These are phyloP conservation scores for Hypoxylon sp. DNA, from an alignment of 2,329 filamentous ascomycete species.

Conservation along the genomic window DNA sequence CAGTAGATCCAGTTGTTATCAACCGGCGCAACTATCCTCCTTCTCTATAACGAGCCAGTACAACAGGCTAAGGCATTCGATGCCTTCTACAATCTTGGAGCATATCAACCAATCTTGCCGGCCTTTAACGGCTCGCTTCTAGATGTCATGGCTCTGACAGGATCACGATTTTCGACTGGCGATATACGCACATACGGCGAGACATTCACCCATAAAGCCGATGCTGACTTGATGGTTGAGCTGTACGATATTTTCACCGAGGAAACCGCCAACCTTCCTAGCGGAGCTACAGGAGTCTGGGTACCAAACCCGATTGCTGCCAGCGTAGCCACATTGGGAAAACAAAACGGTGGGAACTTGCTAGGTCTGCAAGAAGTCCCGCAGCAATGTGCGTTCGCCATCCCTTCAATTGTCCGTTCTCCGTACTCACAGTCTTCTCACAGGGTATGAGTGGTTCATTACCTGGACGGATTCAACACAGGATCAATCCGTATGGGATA, in stretches of 20 bases:
- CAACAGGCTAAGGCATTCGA: slow-evolving; percentile 36
- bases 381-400: slow-evolving; percentile 42
- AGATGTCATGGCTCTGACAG: slow-evolving; percentile 39
- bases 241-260: slow-evolving; percentile 41
- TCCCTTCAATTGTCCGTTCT: not conserved
- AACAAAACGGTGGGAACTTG: slow-evolving; percentile 45
- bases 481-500: slow-evolving; percentile 36
- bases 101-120: slow-evolving; percentile 29
- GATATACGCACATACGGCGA: slow-evolving; percentile 43
- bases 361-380: slow-evolving; percentile 38
- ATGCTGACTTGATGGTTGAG: slow-evolving; percentile 41
- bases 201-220: slow-evolving; percentile 41
- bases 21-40: slow-evolving; percentile 42
- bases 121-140: slow-evolving; percentile 40
- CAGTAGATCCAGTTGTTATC: slow-evolving; percentile 39
- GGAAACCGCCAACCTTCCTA: slow-evolving; percentile 41
- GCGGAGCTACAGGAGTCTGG: slow-evolving; percentile 39
- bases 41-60: slow-evolving; percentile 39
- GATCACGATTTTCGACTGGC: slow-evolving; percentile 37
- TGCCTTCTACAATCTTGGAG: slow-evolving; percentile 41
- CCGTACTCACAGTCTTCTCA: slow-evolving; percentile 8
- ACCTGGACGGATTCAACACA: slow-evolving; percentile 40
- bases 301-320: slow-evolving; percentile 45
- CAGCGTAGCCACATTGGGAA: slow-evolving; percentile 40
- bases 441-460: slow-evolving; percentile 47